phyloP scores from a whole-genome alignment of 2,329 filamentous ascomycete genomes.

The Colletotrichum caudatum region DNA sequence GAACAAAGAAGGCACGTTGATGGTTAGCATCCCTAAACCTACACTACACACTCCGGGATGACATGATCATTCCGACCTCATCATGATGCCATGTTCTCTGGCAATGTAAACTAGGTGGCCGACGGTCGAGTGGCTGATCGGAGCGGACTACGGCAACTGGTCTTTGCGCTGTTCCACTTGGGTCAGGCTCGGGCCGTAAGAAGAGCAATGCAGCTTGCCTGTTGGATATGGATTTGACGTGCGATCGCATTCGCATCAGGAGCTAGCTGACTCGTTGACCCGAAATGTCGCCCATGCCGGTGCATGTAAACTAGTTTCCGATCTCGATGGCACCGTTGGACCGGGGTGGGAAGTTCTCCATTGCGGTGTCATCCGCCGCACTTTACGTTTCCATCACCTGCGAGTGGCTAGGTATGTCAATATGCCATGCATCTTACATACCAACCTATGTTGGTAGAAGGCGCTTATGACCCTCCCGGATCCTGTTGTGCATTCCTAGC shows the following conservation, averaged over 20 bases:
- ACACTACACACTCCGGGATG: background rate
- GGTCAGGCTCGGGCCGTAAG: background rate
- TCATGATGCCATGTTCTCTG: background rate
- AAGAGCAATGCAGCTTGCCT: background rate
- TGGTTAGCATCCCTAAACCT: background rate
- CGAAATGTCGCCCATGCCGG: background rate
- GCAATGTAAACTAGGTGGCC: background rate
- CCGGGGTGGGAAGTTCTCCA: background rate
- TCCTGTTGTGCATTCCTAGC: background rate
- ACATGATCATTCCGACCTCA: background rate
- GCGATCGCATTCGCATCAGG: background rate
- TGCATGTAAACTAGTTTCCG: background rate
- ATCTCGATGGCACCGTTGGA: background rate
- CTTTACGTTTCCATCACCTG: slow-evolving; percentile 1
- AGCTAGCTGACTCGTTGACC: background rate
- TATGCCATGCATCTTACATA: too few relatives aligned
- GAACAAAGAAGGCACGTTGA: background rate
- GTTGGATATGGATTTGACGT: background rate
- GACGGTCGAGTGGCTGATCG: background rate
- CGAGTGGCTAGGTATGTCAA: background rate
- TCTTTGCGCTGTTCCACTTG: background rate
- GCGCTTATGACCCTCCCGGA: background rate
- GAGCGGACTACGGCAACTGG: background rate
- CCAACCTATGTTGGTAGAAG: background rate
- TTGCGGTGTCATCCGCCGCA: background rate